Conservation (phyloP, 164 flowering plant species). For the Tetrastigma voinierianum region DNA sequence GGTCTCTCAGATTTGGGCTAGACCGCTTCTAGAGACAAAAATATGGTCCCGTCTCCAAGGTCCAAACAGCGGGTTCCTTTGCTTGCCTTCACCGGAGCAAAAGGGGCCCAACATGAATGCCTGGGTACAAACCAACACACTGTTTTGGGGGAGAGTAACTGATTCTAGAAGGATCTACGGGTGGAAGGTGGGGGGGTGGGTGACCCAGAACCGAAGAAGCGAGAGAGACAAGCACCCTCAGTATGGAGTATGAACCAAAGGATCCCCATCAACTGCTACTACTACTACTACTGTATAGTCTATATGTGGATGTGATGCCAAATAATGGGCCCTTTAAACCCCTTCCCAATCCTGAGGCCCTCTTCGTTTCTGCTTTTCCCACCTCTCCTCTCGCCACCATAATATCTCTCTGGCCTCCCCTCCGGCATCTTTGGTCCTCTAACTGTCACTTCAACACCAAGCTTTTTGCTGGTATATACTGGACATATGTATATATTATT, state of each 20-base stretch:
- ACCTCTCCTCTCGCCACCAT: conserved; percentile 11
- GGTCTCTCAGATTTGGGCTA: background rate
- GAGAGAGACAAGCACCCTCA: too few relatives aligned
- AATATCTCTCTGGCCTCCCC: background rate
- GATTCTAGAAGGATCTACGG: background rate
- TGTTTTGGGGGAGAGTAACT: conserved; percentile 14
- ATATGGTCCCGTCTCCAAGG: background rate
- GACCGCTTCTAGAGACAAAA: background rate
- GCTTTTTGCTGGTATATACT: conserved; percentile 3
- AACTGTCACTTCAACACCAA: conserved; percentile 9
- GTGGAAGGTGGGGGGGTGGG: too few relatives aligned
- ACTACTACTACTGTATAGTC: too few relatives aligned
- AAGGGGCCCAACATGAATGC: conserved; percentile 13
- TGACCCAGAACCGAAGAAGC: conserved; percentile 4
- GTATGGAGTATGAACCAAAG: background rate
- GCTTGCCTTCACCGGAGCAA: conserved; percentile 6
- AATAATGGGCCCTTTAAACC: background rate
- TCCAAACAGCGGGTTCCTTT: background rate
- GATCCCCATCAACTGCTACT: background rate
- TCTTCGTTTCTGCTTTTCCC: background rate
- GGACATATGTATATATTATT: background rate
- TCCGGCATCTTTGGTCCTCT: background rate
- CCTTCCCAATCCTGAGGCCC: conserved; percentile 4
- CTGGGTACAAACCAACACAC: conserved; percentile 23
- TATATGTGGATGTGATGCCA: conserved; percentile 2